Conservation (phyloP, 352 stramenopile species). For the Blastocystis hominis region DNA sequence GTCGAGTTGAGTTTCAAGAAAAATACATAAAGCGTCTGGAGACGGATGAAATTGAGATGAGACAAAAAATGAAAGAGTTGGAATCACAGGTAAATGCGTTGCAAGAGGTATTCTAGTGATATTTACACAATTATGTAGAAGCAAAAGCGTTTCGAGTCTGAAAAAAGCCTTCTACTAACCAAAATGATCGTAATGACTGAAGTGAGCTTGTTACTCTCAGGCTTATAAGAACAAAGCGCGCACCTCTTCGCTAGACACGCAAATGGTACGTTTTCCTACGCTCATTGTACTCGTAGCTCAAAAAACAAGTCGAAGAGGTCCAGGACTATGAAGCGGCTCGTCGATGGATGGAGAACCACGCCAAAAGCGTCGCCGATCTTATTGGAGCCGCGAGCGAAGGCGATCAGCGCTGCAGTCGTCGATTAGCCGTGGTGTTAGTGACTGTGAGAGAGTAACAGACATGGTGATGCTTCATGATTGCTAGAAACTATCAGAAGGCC, state of each 20-base stretch:
- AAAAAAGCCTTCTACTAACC: background rate
- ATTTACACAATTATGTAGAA: background rate
- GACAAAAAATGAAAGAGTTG: background rate
- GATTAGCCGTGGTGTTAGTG: background rate
- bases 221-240: background rate
- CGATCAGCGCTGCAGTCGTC: background rate
- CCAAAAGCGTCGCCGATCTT: constrained; percentile 2
- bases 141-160: background rate
- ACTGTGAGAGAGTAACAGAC: background rate
- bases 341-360: constrained; percentile 19
- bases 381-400: background rate
- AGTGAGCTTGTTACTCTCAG: background rate
- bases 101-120: background rate
- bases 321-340: constrained; percentile 20
- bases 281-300: background rate
- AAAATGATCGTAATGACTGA: too few species aligned
- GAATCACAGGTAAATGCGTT: background rate
- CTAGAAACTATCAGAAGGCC: constrained; percentile 28
- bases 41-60: background rate
- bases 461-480: background rate
- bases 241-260: background rate
- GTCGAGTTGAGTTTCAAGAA: constrained; percentile 3
- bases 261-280: background rate
- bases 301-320: background rate
- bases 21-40: background rate